Conservation (phyloP, 1,284 basidiomycete species). For the Ganoderma lucidum region DNA sequence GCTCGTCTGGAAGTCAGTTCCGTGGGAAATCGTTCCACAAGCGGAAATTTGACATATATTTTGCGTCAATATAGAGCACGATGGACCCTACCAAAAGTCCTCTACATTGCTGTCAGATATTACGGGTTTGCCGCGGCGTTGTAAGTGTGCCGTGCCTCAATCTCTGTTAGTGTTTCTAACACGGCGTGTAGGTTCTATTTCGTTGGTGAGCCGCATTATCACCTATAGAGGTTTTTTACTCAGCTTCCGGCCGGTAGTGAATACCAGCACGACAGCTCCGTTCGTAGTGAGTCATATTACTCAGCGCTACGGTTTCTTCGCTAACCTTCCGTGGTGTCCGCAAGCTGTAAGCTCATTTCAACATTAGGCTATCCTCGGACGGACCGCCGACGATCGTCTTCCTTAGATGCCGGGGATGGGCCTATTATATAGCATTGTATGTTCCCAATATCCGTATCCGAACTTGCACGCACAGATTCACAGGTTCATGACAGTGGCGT, state of each 20-base stretch:
- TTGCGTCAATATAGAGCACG: neutral
- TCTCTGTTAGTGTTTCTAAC: neutral
- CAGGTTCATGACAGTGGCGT: neutral
- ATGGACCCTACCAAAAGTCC: neutral
- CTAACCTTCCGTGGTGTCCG: neutral
- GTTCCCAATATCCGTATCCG: neutral
- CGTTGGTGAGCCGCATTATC: neutral
- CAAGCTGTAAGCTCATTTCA: neutral
- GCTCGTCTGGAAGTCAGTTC: slow-evolving; percentile 15
- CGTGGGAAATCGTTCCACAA: neutral
- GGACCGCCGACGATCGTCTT: neutral
- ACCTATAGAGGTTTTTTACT: neutral
- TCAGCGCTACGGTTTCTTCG: neutral
- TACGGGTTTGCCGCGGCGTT: slow-evolving; percentile 3
- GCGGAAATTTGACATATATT: neutral
- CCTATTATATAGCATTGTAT: slow-evolving; percentile 6
- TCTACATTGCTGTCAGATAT: slow-evolving; percentile 6
- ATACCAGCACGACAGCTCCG: neutral
- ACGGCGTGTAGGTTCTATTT: neutral
- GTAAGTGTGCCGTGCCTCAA: neutral
- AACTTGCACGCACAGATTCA: neutral
- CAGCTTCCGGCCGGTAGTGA: neutral
- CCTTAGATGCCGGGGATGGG: slow-evolving; percentile 5
- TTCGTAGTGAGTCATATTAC: neutral
- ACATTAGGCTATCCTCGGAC: neutral